phyloP scores from a whole-genome alignment of 2,329 filamentous ascomycete species.

The Claviceps fusiformis region DNA sequence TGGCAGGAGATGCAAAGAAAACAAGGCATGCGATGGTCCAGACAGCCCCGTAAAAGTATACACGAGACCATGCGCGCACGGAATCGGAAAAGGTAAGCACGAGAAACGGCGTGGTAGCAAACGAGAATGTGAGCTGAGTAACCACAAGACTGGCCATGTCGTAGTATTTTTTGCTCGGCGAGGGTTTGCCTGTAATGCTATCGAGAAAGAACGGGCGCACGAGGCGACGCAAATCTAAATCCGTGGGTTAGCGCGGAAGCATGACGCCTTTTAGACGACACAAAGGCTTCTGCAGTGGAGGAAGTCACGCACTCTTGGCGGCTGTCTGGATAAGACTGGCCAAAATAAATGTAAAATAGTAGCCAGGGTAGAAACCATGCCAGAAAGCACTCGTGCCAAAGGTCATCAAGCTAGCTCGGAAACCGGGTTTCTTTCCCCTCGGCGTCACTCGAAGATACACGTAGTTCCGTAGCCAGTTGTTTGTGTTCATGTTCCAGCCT shows the following conservation, averaged over 20 bases:
- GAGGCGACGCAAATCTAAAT: constrained; percentile 70
- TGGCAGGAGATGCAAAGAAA: constrained; percentile 72
- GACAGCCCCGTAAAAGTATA: constrained; percentile 77
- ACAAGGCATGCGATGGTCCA: constrained; percentile 50
- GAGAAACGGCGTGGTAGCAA: constrained; percentile 73
- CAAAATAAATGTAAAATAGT: constrained; percentile 82
- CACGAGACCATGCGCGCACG: constrained; percentile 63
- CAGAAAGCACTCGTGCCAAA: constrained; percentile 92
- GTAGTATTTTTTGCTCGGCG: constrained; percentile 69
- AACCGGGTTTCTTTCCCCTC: constrained; percentile 89
- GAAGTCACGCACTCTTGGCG: constrained; percentile 70
- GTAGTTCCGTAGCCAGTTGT: constrained; percentile 91
- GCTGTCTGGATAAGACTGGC: constrained; percentile 85
- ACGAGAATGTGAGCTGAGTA: constrained; percentile 75
- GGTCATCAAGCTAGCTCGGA: constrained; percentile 84
- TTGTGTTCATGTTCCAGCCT: constrained; percentile 98
- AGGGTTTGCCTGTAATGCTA: constrained; percentile 54
- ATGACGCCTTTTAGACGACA: background rate
- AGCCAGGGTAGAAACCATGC: constrained; percentile 97
- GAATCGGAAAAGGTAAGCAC: constrained; percentile 61
- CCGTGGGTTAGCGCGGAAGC: background rate
- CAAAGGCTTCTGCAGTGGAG: background rate
- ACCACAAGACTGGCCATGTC: constrained; percentile 62
- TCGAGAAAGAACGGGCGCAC: constrained; percentile 88
- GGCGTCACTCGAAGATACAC: constrained; percentile 92